Conservation (phyloP, 2,329 filamentous ascomycete species). For the Lizonia empirigonia region DNA sequence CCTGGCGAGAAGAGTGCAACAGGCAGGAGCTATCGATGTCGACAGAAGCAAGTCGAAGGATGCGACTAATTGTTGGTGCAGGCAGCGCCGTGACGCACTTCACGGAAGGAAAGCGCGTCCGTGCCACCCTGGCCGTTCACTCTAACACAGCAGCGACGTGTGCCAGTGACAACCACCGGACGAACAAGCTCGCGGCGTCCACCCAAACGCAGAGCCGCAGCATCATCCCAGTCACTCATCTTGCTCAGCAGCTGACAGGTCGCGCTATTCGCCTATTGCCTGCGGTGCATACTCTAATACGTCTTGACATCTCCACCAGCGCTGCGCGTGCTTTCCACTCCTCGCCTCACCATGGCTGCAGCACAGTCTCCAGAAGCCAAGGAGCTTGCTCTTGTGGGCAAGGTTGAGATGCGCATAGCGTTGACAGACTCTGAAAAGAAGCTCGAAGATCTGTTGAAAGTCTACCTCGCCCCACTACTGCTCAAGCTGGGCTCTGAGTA, state of each 20-base stretch:
- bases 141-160: slow-evolving; percentile 26
- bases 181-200: slow-evolving; percentile 23
- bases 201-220: slow-evolving; percentile 18
- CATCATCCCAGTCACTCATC: slow-evolving; percentile 6
- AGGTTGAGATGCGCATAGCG: slow-evolving; percentile 82
- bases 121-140: slow-evolving; percentile 27
- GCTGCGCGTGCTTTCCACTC: slow-evolving; percentile 4
- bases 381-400: slow-evolving; percentile 82
- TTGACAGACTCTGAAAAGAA: slow-evolving; percentile 84
- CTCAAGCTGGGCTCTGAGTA: slow-evolving; percentile 86
- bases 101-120: slow-evolving; percentile 9
- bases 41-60: slow-evolving; percentile 33
- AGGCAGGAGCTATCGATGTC: slow-evolving; percentile 22
- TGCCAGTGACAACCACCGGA: slow-evolving; percentile 34
- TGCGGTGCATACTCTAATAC: slow-evolving; percentile 28
- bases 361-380: slow-evolving; percentile 60
- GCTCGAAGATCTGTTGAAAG: slow-evolving; percentile 76
- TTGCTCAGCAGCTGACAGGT: slow-evolving; percentile 21
- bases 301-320: slow-evolving; percentile 5
- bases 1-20: not conserved
- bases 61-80: slow-evolving; percentile 29
- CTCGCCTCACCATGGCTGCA: slow-evolving; percentile 38
- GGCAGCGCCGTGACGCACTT: slow-evolving; percentile 24
- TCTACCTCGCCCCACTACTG: slow-evolving; percentile 79
- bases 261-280: slow-evolving; percentile 28